phyloP scores from a whole-genome alignment of 305 asterid species.

The Fraxinus nigra region DNA sequence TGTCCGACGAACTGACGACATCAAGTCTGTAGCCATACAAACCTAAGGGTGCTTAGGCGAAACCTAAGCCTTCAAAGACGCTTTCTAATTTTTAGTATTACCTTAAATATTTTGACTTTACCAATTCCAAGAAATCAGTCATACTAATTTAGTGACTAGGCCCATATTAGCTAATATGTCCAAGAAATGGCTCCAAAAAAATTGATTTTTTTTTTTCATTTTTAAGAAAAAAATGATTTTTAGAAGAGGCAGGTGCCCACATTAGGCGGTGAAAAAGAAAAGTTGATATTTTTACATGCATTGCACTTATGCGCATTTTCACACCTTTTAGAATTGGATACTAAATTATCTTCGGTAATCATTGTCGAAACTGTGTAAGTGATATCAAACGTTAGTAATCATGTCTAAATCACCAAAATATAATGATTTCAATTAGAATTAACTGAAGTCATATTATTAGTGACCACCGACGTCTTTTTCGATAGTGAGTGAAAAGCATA shows the following conservation, averaged over 20 bases:
- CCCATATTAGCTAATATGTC: not conserved
- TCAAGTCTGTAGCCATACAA: not conserved
- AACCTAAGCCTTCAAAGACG: not conserved
- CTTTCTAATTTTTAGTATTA: not conserved
- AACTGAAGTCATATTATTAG: not conserved
- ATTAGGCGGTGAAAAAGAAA: no score
- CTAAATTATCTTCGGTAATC: not conserved
- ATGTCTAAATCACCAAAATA: not conserved
- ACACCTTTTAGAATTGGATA: no score
- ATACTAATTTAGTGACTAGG: not conserved
- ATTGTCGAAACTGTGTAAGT: not conserved
- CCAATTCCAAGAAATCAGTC: not conserved
- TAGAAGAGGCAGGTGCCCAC: no score
- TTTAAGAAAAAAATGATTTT: no score
- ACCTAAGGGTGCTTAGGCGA: not conserved
- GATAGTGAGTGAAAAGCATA: not conserved
- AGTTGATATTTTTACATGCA: not conserved
- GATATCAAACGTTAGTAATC: not conserved
- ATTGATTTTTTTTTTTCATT: no score
- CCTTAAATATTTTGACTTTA: no score
- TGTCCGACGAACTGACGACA: not conserved
- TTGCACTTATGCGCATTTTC: no score
- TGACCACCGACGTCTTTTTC: not conserved
- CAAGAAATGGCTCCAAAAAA: not conserved
- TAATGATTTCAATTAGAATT: not conserved